Evolutionary conservation across 306 rosid genomes (phyloP).

Genomic region (Malus sylvestris): DNA sequence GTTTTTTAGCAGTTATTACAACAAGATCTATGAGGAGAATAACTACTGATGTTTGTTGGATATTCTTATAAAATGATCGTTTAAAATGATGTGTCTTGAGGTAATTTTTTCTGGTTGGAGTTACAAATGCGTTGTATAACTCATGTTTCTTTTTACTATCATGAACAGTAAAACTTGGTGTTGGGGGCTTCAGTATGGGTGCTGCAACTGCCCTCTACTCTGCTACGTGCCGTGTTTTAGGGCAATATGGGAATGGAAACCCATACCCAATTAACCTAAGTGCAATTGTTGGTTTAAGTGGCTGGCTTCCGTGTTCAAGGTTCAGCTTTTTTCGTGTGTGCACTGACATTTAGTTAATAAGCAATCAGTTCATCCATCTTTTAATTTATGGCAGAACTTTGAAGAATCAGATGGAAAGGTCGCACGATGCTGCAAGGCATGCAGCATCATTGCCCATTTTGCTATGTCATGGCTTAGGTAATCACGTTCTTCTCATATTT

Average conservation of each 20-base stretch:
- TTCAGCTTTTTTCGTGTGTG: conserved; percentile 31
- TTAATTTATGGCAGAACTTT: conserved; percentile 44
- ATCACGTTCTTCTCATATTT: conserved; percentile 17
- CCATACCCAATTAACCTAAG: conserved; percentile 64
- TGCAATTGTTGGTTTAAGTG: conserved; percentile 79
- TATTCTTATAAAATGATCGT: background rate
- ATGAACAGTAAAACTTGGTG: conserved; percentile 74
- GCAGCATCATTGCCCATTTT: conserved; percentile 75
- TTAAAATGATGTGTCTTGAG: background rate
- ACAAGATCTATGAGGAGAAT: background rate
- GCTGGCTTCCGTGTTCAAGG: conserved; percentile 99
- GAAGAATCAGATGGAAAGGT: conserved; percentile 49
- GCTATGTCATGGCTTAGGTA: conserved; percentile 85
- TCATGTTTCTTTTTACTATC: background rate
- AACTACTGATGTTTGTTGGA: background rate
- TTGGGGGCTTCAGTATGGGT: conserved; percentile 97
- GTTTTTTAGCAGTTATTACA: background rate
- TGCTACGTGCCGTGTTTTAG: conserved; percentile 60
- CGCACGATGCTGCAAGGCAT: conserved; percentile 62
- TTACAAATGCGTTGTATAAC: background rate
- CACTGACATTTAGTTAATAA: background rate
- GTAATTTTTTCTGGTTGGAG: background rate
- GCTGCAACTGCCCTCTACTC: conserved; percentile 96
- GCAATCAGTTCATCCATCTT: background rate
- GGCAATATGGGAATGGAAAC: conserved; percentile 79